Conservation (phyloP, 768 basidiomycete species). For the Astraeus odoratus region DNA sequence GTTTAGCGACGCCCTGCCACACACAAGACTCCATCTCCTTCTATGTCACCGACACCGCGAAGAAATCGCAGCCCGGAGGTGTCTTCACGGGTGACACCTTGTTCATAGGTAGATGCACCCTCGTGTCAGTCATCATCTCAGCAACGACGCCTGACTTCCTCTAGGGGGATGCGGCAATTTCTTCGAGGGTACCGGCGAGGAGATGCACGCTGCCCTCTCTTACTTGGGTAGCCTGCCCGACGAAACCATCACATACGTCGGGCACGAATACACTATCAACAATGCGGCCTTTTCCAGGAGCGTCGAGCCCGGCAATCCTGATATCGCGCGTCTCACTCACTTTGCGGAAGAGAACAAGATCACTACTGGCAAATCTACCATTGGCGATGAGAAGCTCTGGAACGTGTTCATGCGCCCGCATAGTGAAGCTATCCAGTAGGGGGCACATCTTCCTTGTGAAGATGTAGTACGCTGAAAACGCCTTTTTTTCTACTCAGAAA, state of each 20-base stretch:
- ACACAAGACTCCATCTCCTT: slow-evolving; percentile 97
- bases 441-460: slow-evolving; percentile 4
- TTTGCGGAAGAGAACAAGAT: slow-evolving; percentile 52
- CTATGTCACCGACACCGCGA: slow-evolving; percentile 50
- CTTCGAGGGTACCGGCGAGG: slow-evolving; percentile 76
- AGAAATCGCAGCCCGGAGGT: slow-evolving; percentile 49
- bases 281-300: slow-evolving; percentile 65
- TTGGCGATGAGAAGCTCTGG: slow-evolving; percentile 90
- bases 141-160: neutral
- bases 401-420: slow-evolving; percentile 90
- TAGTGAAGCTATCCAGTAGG: slow-evolving; percentile 57
- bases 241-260: slow-evolving; percentile 76
- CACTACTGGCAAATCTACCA: slow-evolving; percentile 80
- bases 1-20: slow-evolving; percentile 86
- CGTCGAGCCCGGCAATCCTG: slow-evolving; percentile 58
- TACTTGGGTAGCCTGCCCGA: slow-evolving; percentile 69
- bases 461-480: neutral
- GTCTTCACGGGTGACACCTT: slow-evolving; percentile 96
- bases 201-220: slow-evolving; percentile 75
- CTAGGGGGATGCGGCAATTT: slow-evolving; percentile 86
- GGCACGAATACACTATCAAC: slow-evolving; percentile 86
- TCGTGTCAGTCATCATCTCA: neutral
- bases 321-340: slow-evolving; percentile 49
- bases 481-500: slow-evolving; percentile 32
- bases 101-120: slow-evolving; percentile 46